Evolutionary conservation across 2,329 filamentous ascomycete genomes (phyloP).

Genomic region (Trichoderma koningii): DNA sequence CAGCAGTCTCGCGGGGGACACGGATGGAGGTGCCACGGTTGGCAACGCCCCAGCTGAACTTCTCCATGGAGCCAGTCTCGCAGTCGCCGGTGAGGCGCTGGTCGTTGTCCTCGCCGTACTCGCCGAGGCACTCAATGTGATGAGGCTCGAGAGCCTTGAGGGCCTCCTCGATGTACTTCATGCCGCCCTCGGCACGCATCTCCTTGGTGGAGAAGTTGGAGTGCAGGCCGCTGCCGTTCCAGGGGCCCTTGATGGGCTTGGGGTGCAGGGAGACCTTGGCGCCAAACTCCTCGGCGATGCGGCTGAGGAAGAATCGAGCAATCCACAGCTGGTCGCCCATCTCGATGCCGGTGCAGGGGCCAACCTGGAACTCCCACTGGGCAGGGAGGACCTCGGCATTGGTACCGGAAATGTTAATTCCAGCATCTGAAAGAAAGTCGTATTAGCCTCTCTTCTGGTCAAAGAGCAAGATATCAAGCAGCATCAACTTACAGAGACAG

Average conservation of each 20-base stretch:
- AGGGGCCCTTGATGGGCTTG: conserved; percentile 89
- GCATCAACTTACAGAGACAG: conserved; percentile 63
- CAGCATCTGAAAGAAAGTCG: conserved; percentile 54
- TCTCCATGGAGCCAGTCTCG: conserved; percentile 92
- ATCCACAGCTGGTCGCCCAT: conserved; percentile 98
- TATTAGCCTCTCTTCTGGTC: conserved; percentile 21
- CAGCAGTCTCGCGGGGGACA: conserved; percentile 81
- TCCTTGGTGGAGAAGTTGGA: conserved; percentile 89
- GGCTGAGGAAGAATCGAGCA: conserved; percentile 76
- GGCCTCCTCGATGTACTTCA: conserved; percentile 88
- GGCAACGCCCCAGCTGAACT: conserved; percentile 91
- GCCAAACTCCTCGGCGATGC: conserved; percentile 94
- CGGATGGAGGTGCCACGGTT: conserved; percentile 94
- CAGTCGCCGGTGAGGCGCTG: conserved; percentile 88
- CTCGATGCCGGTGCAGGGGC: conserved; percentile 82
- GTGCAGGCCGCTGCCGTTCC: conserved; percentile 95
- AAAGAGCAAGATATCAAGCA: not conserved
- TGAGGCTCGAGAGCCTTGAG: conserved; percentile 81
- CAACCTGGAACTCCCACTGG: conserved; percentile 98
- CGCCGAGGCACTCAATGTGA: conserved; percentile 82
- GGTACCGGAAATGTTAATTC: conserved; percentile 93
- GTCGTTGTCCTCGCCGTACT: conserved; percentile 96
- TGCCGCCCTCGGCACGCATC: conserved; percentile 88
- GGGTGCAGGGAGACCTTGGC: conserved; percentile 93
- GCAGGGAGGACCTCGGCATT: conserved; percentile 99